Conservation (phyloP, 2,329 filamentous ascomycete genomes). For the Scorias spongiosa region DNA sequence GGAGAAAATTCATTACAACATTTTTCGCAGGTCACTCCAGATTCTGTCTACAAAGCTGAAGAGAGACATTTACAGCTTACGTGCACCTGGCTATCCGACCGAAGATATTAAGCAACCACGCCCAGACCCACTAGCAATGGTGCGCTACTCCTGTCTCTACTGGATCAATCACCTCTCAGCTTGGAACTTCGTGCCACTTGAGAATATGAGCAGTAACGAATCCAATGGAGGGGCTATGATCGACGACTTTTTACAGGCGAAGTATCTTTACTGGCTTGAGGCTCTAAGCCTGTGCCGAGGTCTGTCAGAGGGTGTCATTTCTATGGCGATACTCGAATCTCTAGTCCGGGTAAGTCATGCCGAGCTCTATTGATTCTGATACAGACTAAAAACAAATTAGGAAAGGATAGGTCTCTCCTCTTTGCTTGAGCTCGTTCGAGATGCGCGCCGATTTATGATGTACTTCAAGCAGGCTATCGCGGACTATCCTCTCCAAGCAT, state of each 20-base stretch:
- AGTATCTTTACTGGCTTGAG: neutral
- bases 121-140: constrained; percentile 1
- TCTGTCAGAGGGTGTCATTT: neutral
- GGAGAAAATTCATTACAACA: constrained; percentile 15
- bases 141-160: constrained; percentile 1
- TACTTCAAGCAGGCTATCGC: neutral
- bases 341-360: neutral
- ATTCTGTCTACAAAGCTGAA: constrained; percentile 1
- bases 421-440: too few relatives aligned
- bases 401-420: too few relatives aligned
- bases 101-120: neutral
- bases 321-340: neutral
- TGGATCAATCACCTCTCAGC: constrained; percentile 3
- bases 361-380: too few relatives aligned
- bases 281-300: neutral
- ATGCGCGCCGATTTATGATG: neutral
- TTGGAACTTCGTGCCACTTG: too few relatives aligned
- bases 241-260: neutral
- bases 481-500: neutral
- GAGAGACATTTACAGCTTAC: constrained; percentile 1
- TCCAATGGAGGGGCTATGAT: neutral
- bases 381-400: too few relatives aligned
- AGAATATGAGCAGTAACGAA: too few relatives aligned
- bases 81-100: neutral
- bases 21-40: constrained; percentile 23